These are phyloP conservation scores for Chrysosporium keratinophilum DNA, from an alignment of 2,329 filamentous ascomycete species.

Conservation along the genomic window DNA sequence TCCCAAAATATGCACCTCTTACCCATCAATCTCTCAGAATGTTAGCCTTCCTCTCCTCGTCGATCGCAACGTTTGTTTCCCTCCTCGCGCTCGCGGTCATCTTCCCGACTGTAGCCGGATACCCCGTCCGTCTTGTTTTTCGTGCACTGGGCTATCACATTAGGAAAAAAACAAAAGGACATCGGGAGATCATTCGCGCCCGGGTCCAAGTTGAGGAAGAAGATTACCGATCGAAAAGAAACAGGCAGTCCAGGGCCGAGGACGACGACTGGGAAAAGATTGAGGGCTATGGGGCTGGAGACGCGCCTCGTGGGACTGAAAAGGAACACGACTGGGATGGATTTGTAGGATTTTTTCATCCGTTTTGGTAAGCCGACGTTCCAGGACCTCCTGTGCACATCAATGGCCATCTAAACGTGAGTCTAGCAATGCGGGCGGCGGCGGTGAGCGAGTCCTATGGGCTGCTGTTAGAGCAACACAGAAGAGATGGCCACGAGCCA, in stretches of 20 bases:
- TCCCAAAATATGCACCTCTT: neutral
- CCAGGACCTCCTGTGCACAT: neutral
- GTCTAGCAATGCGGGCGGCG: constrained; percentile 79
- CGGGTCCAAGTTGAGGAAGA: constrained; percentile 38
- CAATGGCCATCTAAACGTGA: neutral
- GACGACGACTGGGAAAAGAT: constrained; percentile 65
- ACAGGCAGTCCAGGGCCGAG: constrained; percentile 25
- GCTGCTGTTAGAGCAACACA: constrained; percentile 88
- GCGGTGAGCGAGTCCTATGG: constrained; percentile 92
- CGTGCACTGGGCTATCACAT: constrained; percentile 50
- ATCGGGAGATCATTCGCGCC: constrained; percentile 46
- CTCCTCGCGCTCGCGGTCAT: constrained; percentile 27
- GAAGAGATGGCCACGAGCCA: constrained; percentile 73
- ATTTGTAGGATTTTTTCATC: constrained; percentile 92
- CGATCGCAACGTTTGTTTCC: constrained; percentile 25
- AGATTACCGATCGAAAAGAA: constrained; percentile 20
- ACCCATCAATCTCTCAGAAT: constrained; percentile 4
- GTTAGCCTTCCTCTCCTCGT: constrained; percentile 24
- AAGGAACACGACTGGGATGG: constrained; percentile 60
- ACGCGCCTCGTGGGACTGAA: constrained; percentile 36
- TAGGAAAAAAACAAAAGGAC: constrained; percentile 52
- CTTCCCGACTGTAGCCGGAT: constrained; percentile 28
- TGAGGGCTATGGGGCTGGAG: constrained; percentile 42
- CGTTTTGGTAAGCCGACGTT: constrained; percentile 62
- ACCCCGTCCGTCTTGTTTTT: constrained; percentile 28